Percentiles rank a stretch among this genome's conserved stretches.
phyloP scores from a whole-genome alignment of 148 eudicot species.

The Rhododendron williamsianum region DNA sequence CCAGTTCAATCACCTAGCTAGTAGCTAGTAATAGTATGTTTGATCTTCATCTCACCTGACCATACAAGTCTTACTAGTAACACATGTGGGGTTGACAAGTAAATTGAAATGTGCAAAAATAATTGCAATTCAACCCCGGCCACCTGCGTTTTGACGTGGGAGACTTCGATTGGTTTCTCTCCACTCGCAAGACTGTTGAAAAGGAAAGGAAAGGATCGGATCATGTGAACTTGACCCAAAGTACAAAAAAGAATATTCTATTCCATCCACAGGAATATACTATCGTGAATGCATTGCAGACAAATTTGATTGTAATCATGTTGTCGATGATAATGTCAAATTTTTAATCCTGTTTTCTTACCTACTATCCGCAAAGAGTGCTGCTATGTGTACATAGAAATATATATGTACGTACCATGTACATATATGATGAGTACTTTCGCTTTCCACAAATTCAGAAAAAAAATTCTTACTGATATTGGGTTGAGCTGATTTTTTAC shows the following conservation, averaged over 20 bases:
- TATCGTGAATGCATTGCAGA: no score
- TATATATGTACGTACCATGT: no score
- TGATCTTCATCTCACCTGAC: neutral
- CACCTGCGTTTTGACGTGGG: neutral
- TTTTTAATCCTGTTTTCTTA: no score
- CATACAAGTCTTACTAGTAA: neutral
- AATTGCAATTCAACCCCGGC: neutral
- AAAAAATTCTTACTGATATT: no score
- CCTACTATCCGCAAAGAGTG: no score
- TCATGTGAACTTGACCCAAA: neutral
- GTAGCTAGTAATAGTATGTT: neutral
- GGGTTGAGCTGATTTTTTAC: no score
- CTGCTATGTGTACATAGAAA: no score
- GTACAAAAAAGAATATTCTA: neutral
- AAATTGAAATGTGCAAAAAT: neutral
- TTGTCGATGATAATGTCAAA: no score
- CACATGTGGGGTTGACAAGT: neutral
- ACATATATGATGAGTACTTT: no score
- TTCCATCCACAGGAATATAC: no score
- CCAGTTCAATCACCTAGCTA: neutral
- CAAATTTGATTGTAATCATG: no score
- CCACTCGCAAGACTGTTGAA: neutral
- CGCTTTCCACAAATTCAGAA: no score
- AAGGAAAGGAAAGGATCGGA: neutral
- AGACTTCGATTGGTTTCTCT: neutral